Conservation (phyloP, 768 basidiomycete genomes). For the Thelephora aurantiotincta region DNA sequence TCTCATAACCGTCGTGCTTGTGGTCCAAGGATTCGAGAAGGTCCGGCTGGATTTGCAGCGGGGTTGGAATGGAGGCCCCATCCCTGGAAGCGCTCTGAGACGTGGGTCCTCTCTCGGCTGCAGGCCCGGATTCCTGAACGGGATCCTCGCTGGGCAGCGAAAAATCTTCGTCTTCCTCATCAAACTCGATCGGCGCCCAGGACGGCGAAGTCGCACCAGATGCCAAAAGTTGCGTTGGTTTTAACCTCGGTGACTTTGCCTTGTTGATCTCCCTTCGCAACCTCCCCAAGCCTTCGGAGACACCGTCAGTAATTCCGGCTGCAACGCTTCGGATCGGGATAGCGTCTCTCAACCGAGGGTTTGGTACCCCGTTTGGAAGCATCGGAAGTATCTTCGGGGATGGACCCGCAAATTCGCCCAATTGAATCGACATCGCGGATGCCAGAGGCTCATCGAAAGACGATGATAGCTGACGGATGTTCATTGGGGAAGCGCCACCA, state of each 20-base stretch:
- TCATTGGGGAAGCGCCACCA: slow-evolving; percentile 24
- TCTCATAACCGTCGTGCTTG: slow-evolving; percentile 11
- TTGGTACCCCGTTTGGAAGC: slow-evolving; percentile 56
- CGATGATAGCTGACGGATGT: slow-evolving; percentile 29
- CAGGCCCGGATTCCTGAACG: not conserved
- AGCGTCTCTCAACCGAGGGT: slow-evolving; percentile 24
- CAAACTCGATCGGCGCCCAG: slow-evolving; percentile 41
- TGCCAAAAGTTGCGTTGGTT: not conserved
- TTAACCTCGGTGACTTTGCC: slow-evolving; percentile 30
- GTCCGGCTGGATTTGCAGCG: slow-evolving; percentile 21
- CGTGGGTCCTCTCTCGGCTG: slow-evolving; percentile 7
- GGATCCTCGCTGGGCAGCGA: slow-evolving; percentile 5
- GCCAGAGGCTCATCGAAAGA: slow-evolving; percentile 74
- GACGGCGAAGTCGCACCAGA: slow-evolving; percentile 9
- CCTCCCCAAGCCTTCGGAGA: slow-evolving; percentile 47
- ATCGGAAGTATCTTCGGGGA: slow-evolving; percentile 48
- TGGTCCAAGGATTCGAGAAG: slow-evolving; percentile 10
- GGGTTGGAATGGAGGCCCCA: slow-evolving; percentile 23
- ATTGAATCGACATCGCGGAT: slow-evolving; percentile 50
- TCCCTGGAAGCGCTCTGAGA: slow-evolving; percentile 12
- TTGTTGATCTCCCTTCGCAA: slow-evolving; percentile 42
- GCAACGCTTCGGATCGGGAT: slow-evolving; percentile 47
- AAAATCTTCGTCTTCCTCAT: slow-evolving; percentile 59
- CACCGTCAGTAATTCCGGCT: slow-evolving; percentile 33
- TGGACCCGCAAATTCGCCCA: slow-evolving; percentile 31